Evolutionary conservation across 768 basidiomycete genomes (phyloP).

Genomic region (Trametes cinnabarina): DNA sequence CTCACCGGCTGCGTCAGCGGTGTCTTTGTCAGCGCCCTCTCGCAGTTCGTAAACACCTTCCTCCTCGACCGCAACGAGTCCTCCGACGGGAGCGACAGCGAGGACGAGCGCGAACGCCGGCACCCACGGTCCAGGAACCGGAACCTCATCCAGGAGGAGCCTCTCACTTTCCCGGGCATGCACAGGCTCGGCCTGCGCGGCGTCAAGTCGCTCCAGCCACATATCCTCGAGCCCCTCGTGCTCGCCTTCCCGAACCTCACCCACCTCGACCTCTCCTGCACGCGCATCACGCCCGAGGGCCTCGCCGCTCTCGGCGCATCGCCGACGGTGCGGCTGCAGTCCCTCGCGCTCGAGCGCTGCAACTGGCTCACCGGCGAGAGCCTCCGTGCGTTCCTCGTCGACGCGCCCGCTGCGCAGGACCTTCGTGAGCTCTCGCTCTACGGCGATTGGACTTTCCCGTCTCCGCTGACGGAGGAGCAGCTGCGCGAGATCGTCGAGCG

Average conservation of each 20-base stretch:
- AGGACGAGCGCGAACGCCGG: constrained; percentile 34
- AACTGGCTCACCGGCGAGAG: constrained; percentile 78
- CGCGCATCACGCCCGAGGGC: constrained; percentile 75
- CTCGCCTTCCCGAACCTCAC: constrained; percentile 83
- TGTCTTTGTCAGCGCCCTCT: constrained; percentile 83
- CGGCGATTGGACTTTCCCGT: constrained; percentile 81
- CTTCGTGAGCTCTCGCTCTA: constrained; percentile 84
- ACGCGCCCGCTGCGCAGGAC: constrained; percentile 58
- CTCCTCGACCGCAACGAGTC: constrained; percentile 42
- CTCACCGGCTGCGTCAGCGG: constrained; percentile 93
- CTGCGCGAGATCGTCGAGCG: constrained; percentile 61
- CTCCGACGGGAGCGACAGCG: constrained; percentile 44
- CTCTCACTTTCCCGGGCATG: constrained; percentile 64
- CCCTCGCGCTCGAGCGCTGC: constrained; percentile 85
- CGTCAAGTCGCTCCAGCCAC: constrained; percentile 71
- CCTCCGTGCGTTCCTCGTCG: constrained; percentile 68
- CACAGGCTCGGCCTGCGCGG: constrained; percentile 80
- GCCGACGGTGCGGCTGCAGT: constrained; percentile 62
- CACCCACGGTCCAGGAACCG: constrained; percentile 33
- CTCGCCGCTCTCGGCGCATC: constrained; percentile 65
- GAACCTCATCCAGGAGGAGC: constrained; percentile 42
- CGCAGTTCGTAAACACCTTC: constrained; percentile 75
- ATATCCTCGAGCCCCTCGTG: constrained; percentile 69
- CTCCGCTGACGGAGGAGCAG: constrained; percentile 65
- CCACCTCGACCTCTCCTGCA: constrained; percentile 88